Evolutionary conservation across 768 basidiomycete species (phyloP), one percentile per base, ranked within the genome.

Genomic region (Gautieria morchelliformis): DNA sequence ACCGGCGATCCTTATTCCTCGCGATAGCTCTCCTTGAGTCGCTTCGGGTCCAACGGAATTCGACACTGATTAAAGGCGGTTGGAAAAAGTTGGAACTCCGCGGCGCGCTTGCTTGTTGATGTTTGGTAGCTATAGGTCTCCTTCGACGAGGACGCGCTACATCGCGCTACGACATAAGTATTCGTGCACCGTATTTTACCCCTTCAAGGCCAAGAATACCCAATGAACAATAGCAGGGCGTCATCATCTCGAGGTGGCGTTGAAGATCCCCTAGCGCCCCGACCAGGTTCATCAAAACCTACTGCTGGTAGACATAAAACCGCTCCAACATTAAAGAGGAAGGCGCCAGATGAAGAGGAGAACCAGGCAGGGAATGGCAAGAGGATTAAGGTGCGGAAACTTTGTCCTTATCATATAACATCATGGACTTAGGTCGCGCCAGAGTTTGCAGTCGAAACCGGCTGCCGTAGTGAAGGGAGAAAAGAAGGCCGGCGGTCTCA

Each of bases 401-500:
- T 15, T 37, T 7, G 24, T n/a, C n/a, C 7, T 37, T 40, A 19
- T 5, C 24, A 8, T 27, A 35, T 37, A 39, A 11, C 27, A 27
- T 27, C 27, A 2, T 17, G 32, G 7, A 20, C 33, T 52, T 52
- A 52, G 3, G 20, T 3, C 51, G 20, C 51, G 51, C 32, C 56
- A 57, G 56, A 49, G 41, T 44, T 41, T 22, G 24, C 53, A 46
- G 32, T 14, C 32, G n/a, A 14, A 7, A n/a, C n/a, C n/a, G n/a
- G n/a, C n/a, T n/a, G n/a, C n/a, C n/a, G n/a, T 41, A 58, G 52
- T 54, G 24, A 54, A 53, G 46, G 58, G 52, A 33, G 46, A 59
- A 44, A 55, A 39, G 24, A 48, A 55, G 42, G 42, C 46, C 27
- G 52, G 53, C 44, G 52, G 52, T 55, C 52, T 53, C 35, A 48